Evolutionary conservation across 106 monocot species (phyloP).

Genomic region (Dioscorea alata): DNA sequence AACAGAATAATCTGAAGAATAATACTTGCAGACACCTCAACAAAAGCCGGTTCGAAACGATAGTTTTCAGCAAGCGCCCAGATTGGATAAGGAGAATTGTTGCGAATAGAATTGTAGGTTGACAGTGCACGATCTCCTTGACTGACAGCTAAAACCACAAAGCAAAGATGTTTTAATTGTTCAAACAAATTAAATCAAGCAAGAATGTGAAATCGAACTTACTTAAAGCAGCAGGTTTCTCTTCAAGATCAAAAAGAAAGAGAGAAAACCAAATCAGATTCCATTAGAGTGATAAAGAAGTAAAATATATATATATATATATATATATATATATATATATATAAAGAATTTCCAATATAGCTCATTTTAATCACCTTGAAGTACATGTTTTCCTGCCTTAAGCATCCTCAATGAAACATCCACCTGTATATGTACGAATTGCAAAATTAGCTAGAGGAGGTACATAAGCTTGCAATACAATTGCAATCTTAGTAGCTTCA

Average conservation of each 20-base stretch:
- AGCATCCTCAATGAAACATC: constrained; percentile 80
- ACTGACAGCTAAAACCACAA: constrained; percentile 39
- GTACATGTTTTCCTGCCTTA: constrained; percentile 84
- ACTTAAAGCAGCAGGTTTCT: constrained; percentile 98
- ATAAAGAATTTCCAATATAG: too few relatives aligned
- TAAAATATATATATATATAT: neutral
- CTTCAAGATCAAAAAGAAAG: constrained; percentile 39
- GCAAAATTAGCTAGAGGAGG: too few relatives aligned
- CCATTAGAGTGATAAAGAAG: neutral
- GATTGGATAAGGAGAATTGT: constrained; percentile 39
- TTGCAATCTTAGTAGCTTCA: too few relatives aligned
- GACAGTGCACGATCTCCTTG: constrained; percentile 78
- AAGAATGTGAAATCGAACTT: constrained; percentile 26
- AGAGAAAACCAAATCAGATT: constrained; percentile 17
- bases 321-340: too few relatives aligned
- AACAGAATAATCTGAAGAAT: neutral
- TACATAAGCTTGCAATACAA: too few relatives aligned
- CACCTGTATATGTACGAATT: constrained; percentile 52
- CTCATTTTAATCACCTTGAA: constrained; percentile 66
- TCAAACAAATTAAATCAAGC: neutral
- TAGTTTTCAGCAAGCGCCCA: constrained; percentile 99
- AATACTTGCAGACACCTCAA: constrained; percentile 50
- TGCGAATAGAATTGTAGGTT: constrained; percentile 50
- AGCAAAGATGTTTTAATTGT: neutral
- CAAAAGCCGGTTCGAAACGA: constrained; percentile 95